phyloP scores from a whole-genome alignment of 2,329 filamentous ascomycete genomes.

The Colletotrichum cordylinicola region DNA sequence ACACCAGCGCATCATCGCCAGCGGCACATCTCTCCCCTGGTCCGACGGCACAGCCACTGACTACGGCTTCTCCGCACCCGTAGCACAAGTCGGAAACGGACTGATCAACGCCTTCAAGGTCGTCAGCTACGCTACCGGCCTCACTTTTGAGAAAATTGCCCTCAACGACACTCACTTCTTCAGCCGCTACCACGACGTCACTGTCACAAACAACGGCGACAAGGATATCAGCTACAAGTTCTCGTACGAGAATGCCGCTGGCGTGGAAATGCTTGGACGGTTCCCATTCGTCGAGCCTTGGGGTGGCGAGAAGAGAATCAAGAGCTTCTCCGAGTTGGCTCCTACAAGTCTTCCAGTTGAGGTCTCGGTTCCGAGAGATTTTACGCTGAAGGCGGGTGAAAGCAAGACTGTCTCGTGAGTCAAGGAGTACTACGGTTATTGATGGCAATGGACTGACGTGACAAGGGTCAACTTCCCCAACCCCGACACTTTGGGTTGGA shows the following conservation, averaged over 20 bases:
- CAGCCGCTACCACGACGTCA: constrained; percentile 27
- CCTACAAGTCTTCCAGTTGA: constrained; percentile 24
- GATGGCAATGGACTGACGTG: neutral
- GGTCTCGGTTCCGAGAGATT: constrained; percentile 25
- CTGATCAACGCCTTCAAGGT: constrained; percentile 48
- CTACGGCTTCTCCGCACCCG: constrained; percentile 32
- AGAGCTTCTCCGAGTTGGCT: constrained; percentile 25
- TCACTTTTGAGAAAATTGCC: constrained; percentile 43
- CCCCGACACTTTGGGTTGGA: constrained; percentile 30
- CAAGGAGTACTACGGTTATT: neutral
- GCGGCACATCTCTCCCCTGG: constrained; percentile 29
- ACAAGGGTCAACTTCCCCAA: constrained; percentile 33
- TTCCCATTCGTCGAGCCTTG: neutral
- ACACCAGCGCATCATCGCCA: constrained; percentile 35
- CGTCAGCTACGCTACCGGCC: constrained; percentile 39
- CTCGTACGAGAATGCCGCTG: constrained; percentile 33
- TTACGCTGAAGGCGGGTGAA: constrained; percentile 29
- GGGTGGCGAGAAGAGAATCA: constrained; percentile 21
- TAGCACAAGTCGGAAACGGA: constrained; percentile 45
- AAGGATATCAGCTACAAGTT: constrained; percentile 37
- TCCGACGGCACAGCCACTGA: constrained; percentile 29
- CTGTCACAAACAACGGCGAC: constrained; percentile 41
- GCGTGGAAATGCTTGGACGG: constrained; percentile 38
- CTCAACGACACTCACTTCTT: constrained; percentile 51
- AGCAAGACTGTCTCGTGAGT: constrained; percentile 29